Evolutionary conservation across 495 filamentous ascomycete species (phyloP).

Genomic region (Podospora tetraspora): DNA sequence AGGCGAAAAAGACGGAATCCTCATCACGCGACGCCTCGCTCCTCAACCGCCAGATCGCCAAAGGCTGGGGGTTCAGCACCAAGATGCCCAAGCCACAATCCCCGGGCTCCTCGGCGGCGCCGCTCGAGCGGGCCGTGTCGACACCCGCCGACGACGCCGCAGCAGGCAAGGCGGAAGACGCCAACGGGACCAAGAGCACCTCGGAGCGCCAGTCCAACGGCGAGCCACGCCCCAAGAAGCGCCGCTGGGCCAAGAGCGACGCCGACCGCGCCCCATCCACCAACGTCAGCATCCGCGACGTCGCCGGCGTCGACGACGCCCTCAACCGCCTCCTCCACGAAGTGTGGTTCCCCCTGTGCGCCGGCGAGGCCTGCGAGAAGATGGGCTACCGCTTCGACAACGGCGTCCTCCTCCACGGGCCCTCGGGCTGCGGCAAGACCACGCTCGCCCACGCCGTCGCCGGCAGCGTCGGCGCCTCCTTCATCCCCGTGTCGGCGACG

Average conservation of each 20-base stretch:
- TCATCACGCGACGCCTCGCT: conserved; percentile 23
- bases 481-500: conserved; percentile 83
- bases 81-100: conserved; percentile 5
- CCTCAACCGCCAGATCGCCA: conserved; percentile 38
- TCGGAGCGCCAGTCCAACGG: conserved; percentile 52
- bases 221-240: conserved; percentile 63
- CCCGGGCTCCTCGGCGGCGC: not conserved
- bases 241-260: conserved; percentile 31
- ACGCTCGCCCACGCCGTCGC: conserved; percentile 90
- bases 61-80: conserved; percentile 53
- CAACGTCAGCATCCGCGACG: conserved; percentile 68
- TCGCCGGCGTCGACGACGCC: conserved; percentile 81
- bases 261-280: conserved; percentile 67
- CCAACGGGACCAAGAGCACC: conserved; percentile 2
- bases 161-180: not conserved
- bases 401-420: conserved; percentile 88
- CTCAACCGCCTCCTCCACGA: conserved; percentile 71
- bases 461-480: conserved; percentile 75
- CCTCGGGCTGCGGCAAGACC: conserved; percentile 93
- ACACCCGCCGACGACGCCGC: not conserved
- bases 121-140: not conserved
- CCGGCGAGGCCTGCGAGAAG: conserved; percentile 47
- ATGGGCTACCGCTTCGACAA: conserved; percentile 70
- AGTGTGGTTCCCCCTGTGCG: conserved; percentile 71
- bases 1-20: conserved; percentile 17